Base-by-base conservation (phyloP, 192 early-diverging fungal species). In the Coemansia sp. region DNA sequence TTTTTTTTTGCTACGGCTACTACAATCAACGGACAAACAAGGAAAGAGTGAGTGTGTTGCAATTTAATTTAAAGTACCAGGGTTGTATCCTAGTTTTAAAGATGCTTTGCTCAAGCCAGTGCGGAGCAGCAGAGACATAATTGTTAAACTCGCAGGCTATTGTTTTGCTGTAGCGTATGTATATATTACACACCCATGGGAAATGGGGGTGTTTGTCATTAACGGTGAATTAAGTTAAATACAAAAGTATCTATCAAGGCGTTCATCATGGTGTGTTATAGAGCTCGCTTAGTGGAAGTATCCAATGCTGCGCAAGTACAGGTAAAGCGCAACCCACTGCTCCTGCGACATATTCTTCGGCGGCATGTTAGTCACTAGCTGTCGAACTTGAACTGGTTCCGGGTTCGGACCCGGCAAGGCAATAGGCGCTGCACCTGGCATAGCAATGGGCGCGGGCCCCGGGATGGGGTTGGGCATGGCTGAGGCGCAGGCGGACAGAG, bases 341-440 rank as follows among this genome's bases (percentile, higher is more conserved):
- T 70, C 39, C 39, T 39, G 37, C 6, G 62, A 64, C 69, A 63
- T 42, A 14, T 60, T 68, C 31, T 33, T 42, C 29, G 69, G 24
- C 5, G 69, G 42, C 35, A 44, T 45, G 37, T 70, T 64, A 17
- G 69, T 70, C 35, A 70, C 62, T 24, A 70, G 61, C 59, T 70
- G 69, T 6, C 62, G 69, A 53, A n/a, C 44, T 5, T 56, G 67
- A 33, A 42, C 24, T 2, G 68, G 5, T 16, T 31, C 51, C 9
- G 0, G 0, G 51, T 54, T 29, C 6, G 14, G 68, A 0, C 29
- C 69, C 5, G 68, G 41, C 3, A 51, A 7, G 21, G 61, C 60
- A 27, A 40, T 36, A 17, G 68, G 62, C 11, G 69, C 69, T 2
- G 69, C 46, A 10, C 21, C 27, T 5, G 51, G 68, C 7, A 48